Percentiles rank a stretch among this genome's conserved stretches.
phyloP scores from a whole-genome alignment of 768 basidiomycete genomes.

The Cystofilobasidium capitatum region DNA sequence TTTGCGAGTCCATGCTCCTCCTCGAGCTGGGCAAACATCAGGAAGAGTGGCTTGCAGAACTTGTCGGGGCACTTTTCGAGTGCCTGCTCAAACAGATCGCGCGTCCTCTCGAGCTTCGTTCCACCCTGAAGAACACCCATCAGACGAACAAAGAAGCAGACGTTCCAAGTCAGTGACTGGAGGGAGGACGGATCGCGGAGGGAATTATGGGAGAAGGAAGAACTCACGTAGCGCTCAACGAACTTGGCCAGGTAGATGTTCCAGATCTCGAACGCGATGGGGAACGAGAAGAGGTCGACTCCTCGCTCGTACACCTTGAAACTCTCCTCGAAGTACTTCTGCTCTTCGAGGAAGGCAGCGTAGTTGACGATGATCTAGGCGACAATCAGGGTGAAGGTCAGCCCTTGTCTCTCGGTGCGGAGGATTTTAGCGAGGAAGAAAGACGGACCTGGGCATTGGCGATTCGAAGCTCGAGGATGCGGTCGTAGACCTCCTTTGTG shows the following conservation, averaged over 20 bases:
- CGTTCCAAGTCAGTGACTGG: too few relatives aligned
- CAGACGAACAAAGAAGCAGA: neutral
- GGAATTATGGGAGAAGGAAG: neutral
- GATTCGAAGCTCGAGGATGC: conserved; percentile 88
- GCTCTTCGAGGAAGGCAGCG: conserved; percentile 91
- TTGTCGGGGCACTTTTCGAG: conserved; percentile 92
- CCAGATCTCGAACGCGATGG: conserved; percentile 97
- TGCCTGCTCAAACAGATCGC: conserved; percentile 96
- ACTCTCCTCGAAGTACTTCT: conserved; percentile 95
- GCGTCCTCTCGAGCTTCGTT: conserved; percentile 83
- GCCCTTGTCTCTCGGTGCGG: neutral
- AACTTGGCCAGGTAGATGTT: conserved; percentile 98
- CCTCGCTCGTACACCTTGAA: conserved; percentile 99
- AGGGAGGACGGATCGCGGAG: neutral
- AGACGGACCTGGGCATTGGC: conserved; percentile 72
- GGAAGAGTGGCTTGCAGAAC: conserved; percentile 84
- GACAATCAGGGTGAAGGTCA: too few relatives aligned
- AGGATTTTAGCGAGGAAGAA: neutral
- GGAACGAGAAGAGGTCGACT: conserved; percentile 93
- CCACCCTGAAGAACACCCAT: conserved; percentile 65
- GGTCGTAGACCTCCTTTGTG: conserved; percentile 86
- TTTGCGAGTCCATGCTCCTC: conserved; percentile 93
- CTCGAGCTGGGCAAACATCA: conserved; percentile 92
- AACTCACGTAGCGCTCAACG: conserved; percentile 81
- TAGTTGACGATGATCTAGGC: conserved; percentile 80